Percentiles rank a stretch among this genome's conserved stretches.
These are phyloP conservation scores for Fusarium robinianum DNA, from an alignment of 2,329 filamentous ascomycete species.

Conservation along the genomic window DNA sequence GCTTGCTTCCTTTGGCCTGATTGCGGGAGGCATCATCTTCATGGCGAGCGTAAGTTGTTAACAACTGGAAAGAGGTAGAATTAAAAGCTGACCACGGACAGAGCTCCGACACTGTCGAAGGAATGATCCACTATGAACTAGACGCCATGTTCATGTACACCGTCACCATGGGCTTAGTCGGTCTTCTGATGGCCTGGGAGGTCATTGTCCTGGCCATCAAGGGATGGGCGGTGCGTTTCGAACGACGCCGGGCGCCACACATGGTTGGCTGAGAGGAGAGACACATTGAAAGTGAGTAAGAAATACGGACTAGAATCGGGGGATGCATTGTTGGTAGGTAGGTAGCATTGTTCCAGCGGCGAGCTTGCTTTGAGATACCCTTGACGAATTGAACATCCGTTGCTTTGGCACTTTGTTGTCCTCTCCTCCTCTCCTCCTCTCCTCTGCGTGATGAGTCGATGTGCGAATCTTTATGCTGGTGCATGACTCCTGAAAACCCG, in stretches of 20 bases:
- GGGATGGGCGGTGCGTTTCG: constrained; percentile 73
- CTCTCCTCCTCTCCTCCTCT: neutral
- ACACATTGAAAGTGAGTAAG: neutral
- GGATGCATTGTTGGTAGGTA: constrained; percentile 6
- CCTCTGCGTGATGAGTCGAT: too few relatives aligned
- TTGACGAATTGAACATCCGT: constrained; percentile 22
- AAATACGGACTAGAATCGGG: neutral
- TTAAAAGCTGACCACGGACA: constrained; percentile 40
- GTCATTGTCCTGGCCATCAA: constrained; percentile 80
- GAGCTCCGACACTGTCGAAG: constrained; percentile 74
- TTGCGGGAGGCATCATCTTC: constrained; percentile 86
- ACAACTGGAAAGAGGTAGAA: constrained; percentile 6
- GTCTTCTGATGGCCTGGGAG: constrained; percentile 83
- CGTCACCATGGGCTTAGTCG: constrained; percentile 80
- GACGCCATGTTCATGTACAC: constrained; percentile 96
- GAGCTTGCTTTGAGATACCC: constrained; percentile 36
- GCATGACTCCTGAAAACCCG: too few relatives aligned
- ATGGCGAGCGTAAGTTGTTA: constrained; percentile 76
- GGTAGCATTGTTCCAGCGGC: constrained; percentile 14
- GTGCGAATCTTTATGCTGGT: too few relatives aligned
- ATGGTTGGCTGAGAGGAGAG: constrained; percentile 1
- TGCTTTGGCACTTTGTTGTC: neutral
- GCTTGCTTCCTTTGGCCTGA: constrained; percentile 83
- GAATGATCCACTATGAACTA: constrained; percentile 76
- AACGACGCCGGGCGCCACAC: constrained; percentile 33